Evolutionary conservation across 495 filamentous ascomycete species (phyloP), one percentile per base, ranked within the genome.

Genomic region (Lasiosphaeris hirsuta): DNA sequence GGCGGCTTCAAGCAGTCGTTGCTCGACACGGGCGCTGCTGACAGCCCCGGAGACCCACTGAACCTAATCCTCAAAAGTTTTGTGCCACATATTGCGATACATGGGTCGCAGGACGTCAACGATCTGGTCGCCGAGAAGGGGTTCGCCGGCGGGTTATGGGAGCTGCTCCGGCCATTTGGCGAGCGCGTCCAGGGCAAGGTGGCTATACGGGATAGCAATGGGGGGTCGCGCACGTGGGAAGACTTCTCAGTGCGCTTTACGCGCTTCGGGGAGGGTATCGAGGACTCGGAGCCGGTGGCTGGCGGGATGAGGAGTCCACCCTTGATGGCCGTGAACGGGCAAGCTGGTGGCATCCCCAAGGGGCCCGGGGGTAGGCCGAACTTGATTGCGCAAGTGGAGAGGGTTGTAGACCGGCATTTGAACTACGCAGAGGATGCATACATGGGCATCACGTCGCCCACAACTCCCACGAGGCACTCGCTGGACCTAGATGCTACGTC

Each of bases 211-310:
- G 95, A 98, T 69, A 96, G 91, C 61, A 79, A 87, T 56, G 93
- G 94, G 9, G 83, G 84, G 36, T 90, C 92, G 63, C 82, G 80
- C 61, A 83, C 82, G 34, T 95, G 87, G 78, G 94, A 96, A 30
- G 91, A 97, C 67, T 98, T 90, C 73, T 87, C 89, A 2, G 81
- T 97, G 48, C 87, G 88, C 42, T 96, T 98, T 69, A 83, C 87
- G 4, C 78, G 83, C 47, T 80, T 88, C 50, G 80, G 76, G 18
- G 85, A 86, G 57, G 81, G 82, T 1, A 69, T 88, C 15, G 80
- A 82, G 55, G 69, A 72, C n/a, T 78, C 83, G 15, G 72, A 78
- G 45, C 58, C 69, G 13, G 49, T 60, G 6, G 67, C 63, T 10
- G 60, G 59, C 52, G 60, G 60, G 50, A 60, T 80, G 61, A 69